phyloP scores from a whole-genome alignment of 106 monocot genomes.

The Iris macrosiphon region DNA sequence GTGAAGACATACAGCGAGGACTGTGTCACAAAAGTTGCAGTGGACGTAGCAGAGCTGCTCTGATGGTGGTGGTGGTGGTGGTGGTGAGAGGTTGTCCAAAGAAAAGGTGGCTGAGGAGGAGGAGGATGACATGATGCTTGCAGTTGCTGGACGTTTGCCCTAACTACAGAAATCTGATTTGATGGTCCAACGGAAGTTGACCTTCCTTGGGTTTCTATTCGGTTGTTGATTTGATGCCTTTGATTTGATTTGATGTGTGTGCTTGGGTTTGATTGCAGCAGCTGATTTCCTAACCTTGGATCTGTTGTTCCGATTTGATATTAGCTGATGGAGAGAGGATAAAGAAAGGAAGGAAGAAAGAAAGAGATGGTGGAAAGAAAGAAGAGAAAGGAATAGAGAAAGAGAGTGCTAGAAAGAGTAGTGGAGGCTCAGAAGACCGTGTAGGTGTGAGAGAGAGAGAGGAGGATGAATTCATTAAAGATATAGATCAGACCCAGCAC shows the following conservation, averaged over 20 bases:
- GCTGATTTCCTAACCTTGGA: constrained; percentile 68
- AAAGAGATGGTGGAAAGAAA: constrained; percentile 7
- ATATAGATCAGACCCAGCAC: constrained; percentile 4
- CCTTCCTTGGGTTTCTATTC: not conserved
- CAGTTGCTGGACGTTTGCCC: not conserved
- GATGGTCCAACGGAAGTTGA: constrained; percentile 22
- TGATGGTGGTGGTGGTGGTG: constrained; percentile 42
- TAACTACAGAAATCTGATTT: constrained; percentile 19
- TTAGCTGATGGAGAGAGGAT: constrained; percentile 10
- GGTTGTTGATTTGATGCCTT: constrained; percentile 4
- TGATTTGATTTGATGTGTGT: constrained; percentile 52
- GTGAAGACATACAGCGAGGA: constrained; percentile 60
- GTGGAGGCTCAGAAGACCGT: too few relatives aligned
- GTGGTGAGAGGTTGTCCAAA: constrained; percentile 67
- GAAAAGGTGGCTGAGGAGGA: constrained; percentile 64
- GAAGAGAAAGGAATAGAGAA: not conserved
- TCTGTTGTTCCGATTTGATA: constrained; percentile 46
- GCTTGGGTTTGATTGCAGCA: constrained; percentile 58
- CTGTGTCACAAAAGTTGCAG: constrained; percentile 97
- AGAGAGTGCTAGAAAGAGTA: constrained; percentile 5
- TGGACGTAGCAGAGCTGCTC: constrained; percentile 99
- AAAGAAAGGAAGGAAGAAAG: constrained; percentile 5
- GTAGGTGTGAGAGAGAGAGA: not conserved
- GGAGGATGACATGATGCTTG: constrained; percentile 47
- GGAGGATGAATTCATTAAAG: constrained; percentile 9